Conservation (phyloP, 2,329 filamentous ascomycete species). For the Mycocentrospora acerina region DNA sequence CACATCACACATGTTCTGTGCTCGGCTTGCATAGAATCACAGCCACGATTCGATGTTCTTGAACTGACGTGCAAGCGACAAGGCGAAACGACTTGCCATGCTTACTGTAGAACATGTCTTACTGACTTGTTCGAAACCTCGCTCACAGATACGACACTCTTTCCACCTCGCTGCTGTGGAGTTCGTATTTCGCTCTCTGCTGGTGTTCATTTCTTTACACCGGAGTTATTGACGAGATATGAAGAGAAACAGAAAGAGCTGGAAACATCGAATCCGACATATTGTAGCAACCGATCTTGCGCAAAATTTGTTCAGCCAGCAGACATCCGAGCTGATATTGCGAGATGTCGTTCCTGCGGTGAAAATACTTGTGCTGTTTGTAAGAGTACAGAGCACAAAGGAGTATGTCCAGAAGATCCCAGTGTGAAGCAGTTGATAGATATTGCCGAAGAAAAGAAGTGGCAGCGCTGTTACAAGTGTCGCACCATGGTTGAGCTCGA, state of each 20-base stretch:
- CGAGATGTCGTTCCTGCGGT: constrained; percentile 12
- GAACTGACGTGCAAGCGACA: too few species aligned
- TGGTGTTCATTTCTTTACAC: constrained; percentile 9
- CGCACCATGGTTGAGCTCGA: constrained; percentile 20
- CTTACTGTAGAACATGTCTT: constrained; percentile 27
- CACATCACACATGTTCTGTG: too few species aligned
- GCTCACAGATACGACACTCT: constrained; percentile 15
- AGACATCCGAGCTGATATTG: constrained; percentile 10
- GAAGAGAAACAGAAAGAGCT: constrained; percentile 20
- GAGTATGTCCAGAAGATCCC: constrained; percentile 15
- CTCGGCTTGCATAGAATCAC: too few species aligned
- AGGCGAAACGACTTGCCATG: constrained; percentile 5
- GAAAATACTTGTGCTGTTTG: constrained; percentile 13
- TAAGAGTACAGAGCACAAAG: constrained; percentile 10
- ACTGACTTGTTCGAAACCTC: constrained; percentile 18
- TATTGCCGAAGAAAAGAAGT: constrained; percentile 15
- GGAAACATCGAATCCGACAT: constrained; percentile 16
- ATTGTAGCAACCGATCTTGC: constrained; percentile 15
- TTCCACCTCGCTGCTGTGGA: constrained; percentile 26
- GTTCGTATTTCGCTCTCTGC: constrained; percentile 14
- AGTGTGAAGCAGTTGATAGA: constrained; percentile 16
- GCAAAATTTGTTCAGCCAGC: constrained; percentile 11
- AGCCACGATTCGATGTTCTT: too few species aligned
- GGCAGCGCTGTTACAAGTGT: constrained; percentile 19
- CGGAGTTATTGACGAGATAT: constrained; percentile 10